Evolutionary conservation across 2,329 filamentous ascomycete genomes (phyloP), one percentile per base, ranked within the genome.

Genomic region (Myriangium duriaei): DNA sequence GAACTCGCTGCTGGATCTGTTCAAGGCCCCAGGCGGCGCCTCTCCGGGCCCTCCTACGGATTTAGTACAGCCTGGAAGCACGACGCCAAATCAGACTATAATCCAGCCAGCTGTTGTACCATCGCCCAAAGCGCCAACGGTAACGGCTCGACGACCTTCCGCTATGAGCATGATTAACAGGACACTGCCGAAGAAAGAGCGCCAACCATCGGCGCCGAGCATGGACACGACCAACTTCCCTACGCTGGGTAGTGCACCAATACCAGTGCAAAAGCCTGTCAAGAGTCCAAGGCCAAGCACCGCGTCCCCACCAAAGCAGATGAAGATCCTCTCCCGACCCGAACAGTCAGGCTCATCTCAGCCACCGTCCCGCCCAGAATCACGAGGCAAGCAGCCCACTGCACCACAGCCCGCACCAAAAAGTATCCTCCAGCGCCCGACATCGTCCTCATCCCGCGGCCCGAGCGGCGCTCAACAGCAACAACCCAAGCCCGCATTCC

Each of bases 1-100:
- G 44, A 57, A 59, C 34, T 55, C 60, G 5, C 48, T 71, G 14
- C 49, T 71, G 15, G 62, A 58, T 40, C 49, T 70, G 2, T 67
- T 71, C 48, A 54, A 54, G 10, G 49, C 53, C 3, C 51, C 57
- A 2, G 47, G 51, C 1, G 46, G 45, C 11, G 36, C 52, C 11
- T 51, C 51, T 31, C 44, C 48, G 1, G 37, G 44, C 12, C 42
- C 34, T 10, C 37, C 37, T 14, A 7, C 18, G 14, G 16, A 7
- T 18, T n/a, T n/a, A n/a, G n/a, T 19, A 9, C 32, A 33, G 26
- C 34, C 11, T 31, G 39, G 13, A 42, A 41, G 12, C 33, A 41
- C 11, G 32, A 39, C n/a, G 12, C 35, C 15, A n/a, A 33, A 19
- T 12, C 50, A 46, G 16, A 49, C 48, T n/a, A n/a, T n/a, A n/a